Percentiles rank a stretch among this genome's conserved stretches.
Evolutionary conservation across 179 eudicot species (phyloP).

Genomic region (Corrigiola litoralis): DNA sequence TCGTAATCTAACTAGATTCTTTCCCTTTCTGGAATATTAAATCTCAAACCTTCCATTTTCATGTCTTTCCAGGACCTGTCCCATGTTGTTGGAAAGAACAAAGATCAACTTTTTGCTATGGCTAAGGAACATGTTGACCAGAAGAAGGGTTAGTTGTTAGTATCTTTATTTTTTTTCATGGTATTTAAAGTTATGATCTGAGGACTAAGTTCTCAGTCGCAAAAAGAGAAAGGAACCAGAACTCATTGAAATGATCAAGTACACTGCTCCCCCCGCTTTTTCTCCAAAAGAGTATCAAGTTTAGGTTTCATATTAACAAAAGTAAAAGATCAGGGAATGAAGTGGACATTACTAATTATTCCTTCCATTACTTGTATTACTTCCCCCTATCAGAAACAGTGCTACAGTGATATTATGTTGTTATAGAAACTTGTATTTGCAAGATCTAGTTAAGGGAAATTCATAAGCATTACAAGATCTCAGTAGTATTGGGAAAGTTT

Average conservation of each 20-base stretch:
- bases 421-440: too few relatives aligned
- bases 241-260: background rate
- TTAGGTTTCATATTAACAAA: too few relatives aligned
- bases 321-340: too few relatives aligned
- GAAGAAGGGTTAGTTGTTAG: conserved; percentile 49
- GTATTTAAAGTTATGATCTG: background rate
- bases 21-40: background rate
- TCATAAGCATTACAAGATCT: too few relatives aligned
- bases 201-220: conserved; percentile 1
- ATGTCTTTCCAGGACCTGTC: conserved; percentile 68
- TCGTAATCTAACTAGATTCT: background rate
- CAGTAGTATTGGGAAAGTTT: too few relatives aligned
- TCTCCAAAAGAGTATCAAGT: background rate
- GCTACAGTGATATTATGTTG: too few relatives aligned
- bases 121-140: conserved; percentile 71
- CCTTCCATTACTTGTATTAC: too few relatives aligned
- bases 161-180: background rate
- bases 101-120: conserved; percentile 95
- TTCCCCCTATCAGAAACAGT: too few relatives aligned
- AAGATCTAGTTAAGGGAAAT: too few relatives aligned
- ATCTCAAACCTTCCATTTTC: background rate
- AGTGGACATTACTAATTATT: too few relatives aligned
- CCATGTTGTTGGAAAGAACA: conserved; percentile 87
- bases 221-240: background rate
- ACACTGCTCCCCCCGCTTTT: background rate